Base-by-base conservation (phyloP, 306 rosid species). In the Begonia peltatifolia region DNA sequence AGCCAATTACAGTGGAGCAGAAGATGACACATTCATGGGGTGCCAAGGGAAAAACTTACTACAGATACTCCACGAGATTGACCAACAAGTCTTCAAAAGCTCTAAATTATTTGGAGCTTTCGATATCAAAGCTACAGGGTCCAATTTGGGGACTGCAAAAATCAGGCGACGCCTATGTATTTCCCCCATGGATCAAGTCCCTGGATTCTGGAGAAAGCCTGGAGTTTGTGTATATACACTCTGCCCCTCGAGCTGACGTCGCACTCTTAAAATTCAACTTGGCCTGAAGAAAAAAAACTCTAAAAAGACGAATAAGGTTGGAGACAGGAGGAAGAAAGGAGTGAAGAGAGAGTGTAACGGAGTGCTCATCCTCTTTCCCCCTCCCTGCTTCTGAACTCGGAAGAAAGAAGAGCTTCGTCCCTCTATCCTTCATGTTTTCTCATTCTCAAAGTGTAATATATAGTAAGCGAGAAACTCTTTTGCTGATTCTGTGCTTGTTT, bases 321-420 rank as follows among this genome's bases (percentile, higher is more conserved):
- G 67, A 68, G 72, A 60, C 68, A 61, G 71, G 95, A 76, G 70
- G 78, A 60, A 62, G 95, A 90, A 86, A 76, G 95, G 94, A 72
- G 99, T 54, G 99, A 90, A 73, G 99, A 79, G 99, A 83, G 87
- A 66, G 63, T 14, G 76, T 66, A 71, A 73, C 73, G 66, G 57
- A 61, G 95, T 78, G 99, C 94, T 90, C 99, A 79, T 90, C 99
- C 99, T 86, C 94, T 79, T 80, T 90, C 94, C 65, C 65, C 73
- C 90, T 73, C 94, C 76, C 64, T 30, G 38, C 78, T 81, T 78
- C 74, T 4, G 71, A 74, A 55, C 47, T 73, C 72, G 13, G 1
- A 17, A 17, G 18, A 17, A 17, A 17, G 1, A 17, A 17, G 18
- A 17, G 18, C 18, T 17, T 17, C 18, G 18, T 17, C 18, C 18